Conservation (phyloP, 768 basidiomycete species). For the Amanita pallidorosea region DNA sequence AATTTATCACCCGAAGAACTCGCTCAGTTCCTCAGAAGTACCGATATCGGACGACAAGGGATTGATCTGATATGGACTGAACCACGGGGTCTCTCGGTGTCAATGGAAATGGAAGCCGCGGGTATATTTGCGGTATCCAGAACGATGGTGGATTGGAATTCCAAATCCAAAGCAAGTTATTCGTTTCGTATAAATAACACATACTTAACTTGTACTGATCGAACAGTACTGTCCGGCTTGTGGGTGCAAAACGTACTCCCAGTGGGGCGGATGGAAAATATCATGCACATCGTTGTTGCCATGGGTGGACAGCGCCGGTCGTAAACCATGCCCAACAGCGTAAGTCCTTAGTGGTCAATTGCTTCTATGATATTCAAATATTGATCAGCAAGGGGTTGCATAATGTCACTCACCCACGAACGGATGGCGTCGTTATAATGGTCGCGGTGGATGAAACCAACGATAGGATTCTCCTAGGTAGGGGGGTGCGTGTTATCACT, state of each 20-base stretch:
- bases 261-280: conserved; percentile 97
- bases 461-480: conserved; percentile 79
- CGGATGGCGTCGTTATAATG: conserved; percentile 89
- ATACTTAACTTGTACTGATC: neutral
- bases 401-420: conserved; percentile 77
- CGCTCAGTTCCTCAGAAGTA: conserved; percentile 27
- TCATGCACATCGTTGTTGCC: conserved; percentile 67
- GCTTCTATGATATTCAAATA: conserved; percentile 1
- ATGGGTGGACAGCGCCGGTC: conserved; percentile 55
- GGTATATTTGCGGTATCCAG: conserved; percentile 71
- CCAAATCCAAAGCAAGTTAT: conserved; percentile 60
- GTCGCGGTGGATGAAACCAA: conserved; percentile 69
- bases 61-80: conserved; percentile 49
- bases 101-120: conserved; percentile 54
- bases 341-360: conserved; percentile 22
- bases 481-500: conserved; percentile 46
- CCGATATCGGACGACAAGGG: conserved; percentile 26
- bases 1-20: conserved; percentile 23
- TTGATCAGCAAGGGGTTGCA: conserved; percentile 65
- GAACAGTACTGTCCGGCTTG: conserved; percentile 82
- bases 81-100: conserved; percentile 43
- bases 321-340: conserved; percentile 64
- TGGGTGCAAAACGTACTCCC: conserved; percentile 67
- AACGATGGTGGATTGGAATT: conserved; percentile 90
- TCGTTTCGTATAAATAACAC: neutral